phyloP scores from a whole-genome alignment of 148 eudicot genomes.

The Simmondsia chinensis region DNA sequence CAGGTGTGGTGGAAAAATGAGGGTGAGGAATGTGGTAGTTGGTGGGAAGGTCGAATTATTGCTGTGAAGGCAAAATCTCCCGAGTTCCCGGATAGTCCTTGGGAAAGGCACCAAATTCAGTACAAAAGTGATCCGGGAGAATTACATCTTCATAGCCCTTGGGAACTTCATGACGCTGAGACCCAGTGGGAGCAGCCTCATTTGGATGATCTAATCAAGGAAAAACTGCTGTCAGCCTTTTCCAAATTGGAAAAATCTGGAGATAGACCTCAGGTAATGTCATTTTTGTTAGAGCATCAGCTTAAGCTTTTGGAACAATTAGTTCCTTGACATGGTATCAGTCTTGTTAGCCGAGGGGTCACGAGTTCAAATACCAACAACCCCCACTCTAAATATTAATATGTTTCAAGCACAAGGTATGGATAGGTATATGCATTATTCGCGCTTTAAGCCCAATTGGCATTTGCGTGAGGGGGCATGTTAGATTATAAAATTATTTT shows the following conservation, averaged over 20 bases:
- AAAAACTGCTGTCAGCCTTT: constrained; percentile 41
- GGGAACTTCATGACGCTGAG: constrained; percentile 82
- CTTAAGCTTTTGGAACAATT: too few relatives aligned
- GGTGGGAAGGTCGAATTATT: constrained; percentile 91
- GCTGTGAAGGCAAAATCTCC: constrained; percentile 55
- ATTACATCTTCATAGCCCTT: constrained; percentile 72
- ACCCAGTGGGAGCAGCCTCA: constrained; percentile 78
- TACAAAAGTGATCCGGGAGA: constrained; percentile 77
- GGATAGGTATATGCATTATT: too few relatives aligned
- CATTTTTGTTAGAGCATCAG: too few relatives aligned
- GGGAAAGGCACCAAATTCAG: constrained; percentile 66
- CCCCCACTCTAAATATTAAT: too few relatives aligned
- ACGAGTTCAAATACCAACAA: too few relatives aligned
- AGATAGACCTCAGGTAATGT: constrained; percentile 49
- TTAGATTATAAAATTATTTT: too few relatives aligned
- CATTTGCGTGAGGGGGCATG: too few relatives aligned
- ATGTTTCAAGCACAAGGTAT: too few relatives aligned
- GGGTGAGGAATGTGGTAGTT: constrained; percentile 69
- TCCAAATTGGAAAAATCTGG: constrained; percentile 56
- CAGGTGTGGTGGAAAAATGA: constrained; percentile 97
- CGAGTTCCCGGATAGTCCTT: constrained; percentile 91
- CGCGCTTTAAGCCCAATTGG: too few relatives aligned
- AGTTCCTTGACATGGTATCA: too few relatives aligned
- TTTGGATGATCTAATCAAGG: constrained; percentile 44
- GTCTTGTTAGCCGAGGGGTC: too few relatives aligned